phyloP scores from a whole-genome alignment of 2,329 filamentous ascomycete species.

The Scedosporium boydii region DNA sequence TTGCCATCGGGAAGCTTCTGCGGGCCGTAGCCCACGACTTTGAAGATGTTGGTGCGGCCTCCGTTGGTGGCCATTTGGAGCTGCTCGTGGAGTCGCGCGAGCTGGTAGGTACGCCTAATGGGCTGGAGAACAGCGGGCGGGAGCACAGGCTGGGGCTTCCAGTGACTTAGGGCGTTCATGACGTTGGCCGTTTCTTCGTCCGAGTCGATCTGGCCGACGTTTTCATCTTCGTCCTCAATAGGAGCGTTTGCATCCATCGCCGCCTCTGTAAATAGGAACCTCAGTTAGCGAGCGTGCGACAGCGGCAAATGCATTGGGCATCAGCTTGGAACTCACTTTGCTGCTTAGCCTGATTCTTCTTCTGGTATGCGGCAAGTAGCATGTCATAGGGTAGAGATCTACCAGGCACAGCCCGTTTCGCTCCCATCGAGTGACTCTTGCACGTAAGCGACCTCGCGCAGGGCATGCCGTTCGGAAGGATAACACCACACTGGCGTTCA shows the following conservation, averaged over 20 bases:
- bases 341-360: constrained; percentile 98
- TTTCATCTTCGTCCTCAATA: constrained; percentile 76
- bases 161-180: constrained; percentile 69
- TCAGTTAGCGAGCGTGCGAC: constrained; percentile 8
- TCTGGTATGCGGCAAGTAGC: constrained; percentile 79
- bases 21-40: constrained; percentile 45
- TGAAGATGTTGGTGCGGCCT: constrained; percentile 56
- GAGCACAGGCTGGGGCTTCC: constrained; percentile 69
- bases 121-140: constrained; percentile 53
- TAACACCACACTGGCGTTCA: constrained; percentile 85
- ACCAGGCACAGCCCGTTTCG: constrained; percentile 80
- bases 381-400: constrained; percentile 87
- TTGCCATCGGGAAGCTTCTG: constrained; percentile 44
- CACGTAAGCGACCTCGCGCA: constrained; percentile 86
- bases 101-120: constrained; percentile 54
- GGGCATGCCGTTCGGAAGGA: constrained; percentile 72
- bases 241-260: constrained; percentile 92
- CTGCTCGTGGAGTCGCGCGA: constrained; percentile 55
- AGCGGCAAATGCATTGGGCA: constrained; percentile 9
- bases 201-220: constrained; percentile 75
- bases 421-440: constrained; percentile 92
- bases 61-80: constrained; percentile 57
- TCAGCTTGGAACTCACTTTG: constrained; percentile 57
- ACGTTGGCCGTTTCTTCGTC: constrained; percentile 89
- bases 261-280: constrained; percentile 51